Conservation (phyloP, 495 filamentous ascomycete genomes). For the Podospora fimiseda region DNA sequence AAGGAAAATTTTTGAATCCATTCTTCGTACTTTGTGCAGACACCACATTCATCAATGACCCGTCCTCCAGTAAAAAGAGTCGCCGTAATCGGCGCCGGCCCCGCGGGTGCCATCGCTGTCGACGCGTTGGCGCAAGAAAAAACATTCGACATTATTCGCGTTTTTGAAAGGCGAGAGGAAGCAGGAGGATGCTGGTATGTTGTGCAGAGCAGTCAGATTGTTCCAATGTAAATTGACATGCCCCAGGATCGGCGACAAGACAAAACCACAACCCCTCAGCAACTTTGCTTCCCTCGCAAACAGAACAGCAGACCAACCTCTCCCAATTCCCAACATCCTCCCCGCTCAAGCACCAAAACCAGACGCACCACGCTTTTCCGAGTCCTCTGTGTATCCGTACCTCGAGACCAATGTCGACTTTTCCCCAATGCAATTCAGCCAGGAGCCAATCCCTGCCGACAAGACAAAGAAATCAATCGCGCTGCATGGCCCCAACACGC, state of each 20-base stretch:
- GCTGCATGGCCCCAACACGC: slow-evolving; percentile 26
- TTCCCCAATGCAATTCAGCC: slow-evolving; percentile 33
- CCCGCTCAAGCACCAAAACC: slow-evolving; percentile 40
- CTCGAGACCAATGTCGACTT: slow-evolving; percentile 39
- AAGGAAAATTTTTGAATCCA: no score
- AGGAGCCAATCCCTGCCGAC: slow-evolving; percentile 35
- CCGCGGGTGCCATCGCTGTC: slow-evolving; percentile 52
- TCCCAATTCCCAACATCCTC: slow-evolving; percentile 40
- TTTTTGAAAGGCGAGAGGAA: slow-evolving; percentile 53
- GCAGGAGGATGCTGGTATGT: slow-evolving; percentile 54
- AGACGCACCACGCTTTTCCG: slow-evolving; percentile 42
- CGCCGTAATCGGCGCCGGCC: slow-evolving; percentile 54
- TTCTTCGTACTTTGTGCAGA: neutral
- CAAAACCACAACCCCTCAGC: slow-evolving; percentile 25
- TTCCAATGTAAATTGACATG: no score
- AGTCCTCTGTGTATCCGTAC: slow-evolving; percentile 40
- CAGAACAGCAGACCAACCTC: slow-evolving; percentile 43
- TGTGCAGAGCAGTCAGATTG: neutral
- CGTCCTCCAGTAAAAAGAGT: slow-evolving; percentile 37
- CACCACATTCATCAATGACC: neutral
- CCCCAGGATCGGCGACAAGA: slow-evolving; percentile 39
- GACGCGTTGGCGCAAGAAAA: slow-evolving; percentile 53
- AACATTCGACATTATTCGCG: slow-evolving; percentile 49
- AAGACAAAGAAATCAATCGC: slow-evolving; percentile 21
- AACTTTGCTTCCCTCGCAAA: slow-evolving; percentile 38